Conservation (phyloP, 371 early-diverging fungal species). For the Gilbertella persicaria region DNA sequence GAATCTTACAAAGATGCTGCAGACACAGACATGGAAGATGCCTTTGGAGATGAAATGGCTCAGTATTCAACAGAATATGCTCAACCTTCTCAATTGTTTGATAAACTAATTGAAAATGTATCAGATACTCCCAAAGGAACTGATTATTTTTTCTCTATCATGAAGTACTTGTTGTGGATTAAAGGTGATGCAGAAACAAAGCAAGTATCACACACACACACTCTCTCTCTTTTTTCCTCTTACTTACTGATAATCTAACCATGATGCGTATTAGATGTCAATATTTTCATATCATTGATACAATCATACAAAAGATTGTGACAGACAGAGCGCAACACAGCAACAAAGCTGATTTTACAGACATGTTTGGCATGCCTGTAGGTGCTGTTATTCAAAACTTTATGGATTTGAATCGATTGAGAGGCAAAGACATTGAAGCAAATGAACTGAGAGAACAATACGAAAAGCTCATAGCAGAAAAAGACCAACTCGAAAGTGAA, state of each 20-base stretch:
- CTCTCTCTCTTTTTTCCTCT: background rate
- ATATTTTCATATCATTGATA: slow-evolving; percentile 78
- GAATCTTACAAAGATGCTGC: slow-evolving; percentile 71
- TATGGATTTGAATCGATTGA: slow-evolving; percentile 69
- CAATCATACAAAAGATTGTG: slow-evolving; percentile 75
- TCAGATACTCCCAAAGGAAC: slow-evolving; percentile 66
- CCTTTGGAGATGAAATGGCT: slow-evolving; percentile 22
- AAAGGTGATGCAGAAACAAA: slow-evolving; percentile 66
- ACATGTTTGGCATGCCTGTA: slow-evolving; percentile 28
- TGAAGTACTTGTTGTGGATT: slow-evolving; percentile 73
- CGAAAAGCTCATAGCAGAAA: slow-evolving; percentile 25
- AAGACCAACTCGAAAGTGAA: slow-evolving; percentile 19
- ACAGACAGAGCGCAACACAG: slow-evolving; percentile 62
- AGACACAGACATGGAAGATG: slow-evolving; percentile 61
- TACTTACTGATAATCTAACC: background rate
- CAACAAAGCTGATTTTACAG: slow-evolving; percentile 53
- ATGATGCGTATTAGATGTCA: slow-evolving; percentile 37
- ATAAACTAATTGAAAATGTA: slow-evolving; percentile 57
- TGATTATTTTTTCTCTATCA: slow-evolving; percentile 66
- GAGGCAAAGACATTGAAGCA: slow-evolving; percentile 51
- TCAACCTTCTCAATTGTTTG: slow-evolving; percentile 72
- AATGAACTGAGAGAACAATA: slow-evolving; percentile 39
- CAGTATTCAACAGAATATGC: slow-evolving; percentile 26
- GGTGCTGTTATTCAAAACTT: slow-evolving; percentile 65
- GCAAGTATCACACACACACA: too few species aligned